Evolutionary conservation across 2,329 filamentous ascomycete genomes (phyloP), one percentile per base, ranked within the genome.

Genomic region (Hyphodiscus sp.): DNA sequence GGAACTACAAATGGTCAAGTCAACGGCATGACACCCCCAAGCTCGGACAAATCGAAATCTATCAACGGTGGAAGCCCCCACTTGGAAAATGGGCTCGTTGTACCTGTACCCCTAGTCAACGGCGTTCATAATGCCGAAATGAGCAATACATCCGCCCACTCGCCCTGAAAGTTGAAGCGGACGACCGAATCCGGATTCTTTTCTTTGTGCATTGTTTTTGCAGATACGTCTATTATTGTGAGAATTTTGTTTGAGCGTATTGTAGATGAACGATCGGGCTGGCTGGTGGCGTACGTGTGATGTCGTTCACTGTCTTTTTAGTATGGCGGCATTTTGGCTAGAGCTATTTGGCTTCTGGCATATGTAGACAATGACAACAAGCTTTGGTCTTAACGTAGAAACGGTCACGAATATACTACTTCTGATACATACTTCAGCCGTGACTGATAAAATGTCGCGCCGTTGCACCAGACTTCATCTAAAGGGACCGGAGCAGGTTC

Each of bases 21-120:
- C 11, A 63, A 63, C 50, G 64, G 64, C 20, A 63, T 67, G 20
- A 67, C 65, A 16, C 64, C 65, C n/a, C 65, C 65, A 38, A 58
- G 59, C 48, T 66, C 64, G 16, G 61, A 63, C 41, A 59, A 59
- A 52, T 64, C 62, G n/a, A 63, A 59, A 49, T 67, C 65, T 18
- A 54, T 64, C n/a, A 64, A 65, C 42, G 62, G 62, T n/a, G 61
- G 58, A 41, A 65, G 62, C 49, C 61, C 63, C 20, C 52, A 50
- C 45, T 51, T 26, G 8, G 23, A 26, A 26, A 26, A 52, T 15
- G 55, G 49, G 8, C 54, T 57, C 9, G 16, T 51, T 33, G 55
- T 18, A 9, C 49, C 42, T 49, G 30, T 9, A 29, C 20, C 19
- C 33, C 33, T 38, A 2, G 2, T 10, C 5, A 38, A 38, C 13